Percentiles rank a stretch among this genome's conserved stretches.
Conservation (phyloP, 257 asterid species). For the Forsythia suspensa region DNA sequence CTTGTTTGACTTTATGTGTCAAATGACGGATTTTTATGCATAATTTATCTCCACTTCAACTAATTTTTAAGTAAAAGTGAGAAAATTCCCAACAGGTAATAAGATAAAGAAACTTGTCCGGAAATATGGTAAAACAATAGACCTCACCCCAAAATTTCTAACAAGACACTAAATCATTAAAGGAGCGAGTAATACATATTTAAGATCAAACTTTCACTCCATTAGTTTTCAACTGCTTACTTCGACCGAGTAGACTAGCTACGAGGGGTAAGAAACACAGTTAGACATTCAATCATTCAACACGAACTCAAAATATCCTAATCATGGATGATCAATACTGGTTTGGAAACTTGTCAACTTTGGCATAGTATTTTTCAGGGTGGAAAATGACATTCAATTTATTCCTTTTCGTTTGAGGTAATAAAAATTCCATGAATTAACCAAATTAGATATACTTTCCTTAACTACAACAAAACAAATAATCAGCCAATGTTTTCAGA, state of each 20-base stretch:
- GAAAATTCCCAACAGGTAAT: neutral
- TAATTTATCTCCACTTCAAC: neutral
- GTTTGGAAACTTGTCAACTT: neutral
- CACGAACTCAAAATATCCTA: neutral
- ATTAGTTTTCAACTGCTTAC: too few species aligned
- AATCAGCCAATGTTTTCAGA: neutral
- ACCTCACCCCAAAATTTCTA: too few species aligned
- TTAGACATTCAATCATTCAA: too few species aligned
- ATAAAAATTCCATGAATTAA: too few species aligned
- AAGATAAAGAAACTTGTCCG: neutral
- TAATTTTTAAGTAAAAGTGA: neutral
- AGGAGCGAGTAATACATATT: neutral
- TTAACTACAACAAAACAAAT: too few species aligned
- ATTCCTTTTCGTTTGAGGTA: too few species aligned
- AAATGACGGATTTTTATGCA: neutral
- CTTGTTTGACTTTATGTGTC: neutral
- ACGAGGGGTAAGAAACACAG: too few species aligned
- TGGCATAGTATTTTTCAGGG: neutral
- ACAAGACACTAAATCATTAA: neutral
- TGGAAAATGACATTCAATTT: neutral
- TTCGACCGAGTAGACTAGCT: too few species aligned
- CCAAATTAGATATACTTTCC: neutral
- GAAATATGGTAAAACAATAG: neutral
- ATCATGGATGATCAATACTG: neutral
- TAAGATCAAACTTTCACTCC: neutral